Evolutionary conservation across 202 grass and related monocot genomes (phyloP).

Genomic region (Hordeum pubiflorum): DNA sequence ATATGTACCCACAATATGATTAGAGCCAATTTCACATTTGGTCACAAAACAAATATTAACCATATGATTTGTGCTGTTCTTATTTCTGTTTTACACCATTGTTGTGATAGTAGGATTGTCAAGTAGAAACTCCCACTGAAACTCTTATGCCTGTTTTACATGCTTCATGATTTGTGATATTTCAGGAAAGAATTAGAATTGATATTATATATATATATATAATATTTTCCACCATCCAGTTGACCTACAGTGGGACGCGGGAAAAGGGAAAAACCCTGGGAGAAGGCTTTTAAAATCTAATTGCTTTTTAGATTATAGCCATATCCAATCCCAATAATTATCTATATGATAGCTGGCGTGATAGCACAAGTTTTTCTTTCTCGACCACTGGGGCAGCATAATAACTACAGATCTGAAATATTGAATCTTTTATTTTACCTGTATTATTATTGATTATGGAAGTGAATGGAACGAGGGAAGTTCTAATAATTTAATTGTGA

Average conservation of each 20-base stretch:
- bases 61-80: too few relatives aligned
- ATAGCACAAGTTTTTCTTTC: neutral
- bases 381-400: neutral
- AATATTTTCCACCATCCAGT: too few relatives aligned
- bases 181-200: too few relatives aligned
- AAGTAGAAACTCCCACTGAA: too few relatives aligned
- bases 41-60: too few relatives aligned
- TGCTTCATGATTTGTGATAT: too few relatives aligned
- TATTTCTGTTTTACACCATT: too few relatives aligned
- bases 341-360: neutral
- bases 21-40: too few relatives aligned
- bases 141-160: too few relatives aligned
- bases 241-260: neutral
- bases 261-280: neutral
- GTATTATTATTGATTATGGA: neutral
- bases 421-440: conserved; percentile 14
- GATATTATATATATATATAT: too few relatives aligned
- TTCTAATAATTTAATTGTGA: neutral
- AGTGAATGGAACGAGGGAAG: neutral
- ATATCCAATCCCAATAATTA: neutral
- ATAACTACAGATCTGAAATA: conserved; percentile 13
- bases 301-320: neutral
- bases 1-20: too few relatives aligned
- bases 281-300: neutral
- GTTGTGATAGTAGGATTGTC: too few relatives aligned